A percentile compares a stretch with the other conserved stretches of the same genome.
Evolutionary conservation across 768 basidiomycete genomes (phyloP).

Genomic region (Amanita pseudoporphyria): DNA sequence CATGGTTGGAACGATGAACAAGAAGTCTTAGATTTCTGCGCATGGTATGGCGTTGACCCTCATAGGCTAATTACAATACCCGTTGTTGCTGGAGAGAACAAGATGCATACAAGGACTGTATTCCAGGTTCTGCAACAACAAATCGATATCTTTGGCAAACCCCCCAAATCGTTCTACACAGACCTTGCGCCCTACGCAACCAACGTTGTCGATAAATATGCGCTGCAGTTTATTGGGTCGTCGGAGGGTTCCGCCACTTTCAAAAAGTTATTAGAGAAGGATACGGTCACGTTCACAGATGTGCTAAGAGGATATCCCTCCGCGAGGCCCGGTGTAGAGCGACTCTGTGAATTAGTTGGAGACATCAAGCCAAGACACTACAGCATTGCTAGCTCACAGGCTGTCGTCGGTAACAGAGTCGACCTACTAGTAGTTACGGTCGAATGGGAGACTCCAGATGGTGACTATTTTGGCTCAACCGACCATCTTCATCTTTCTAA

Average conservation of each 20-base stretch:
- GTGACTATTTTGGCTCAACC: slow-evolving; percentile 33
- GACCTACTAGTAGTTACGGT: slow-evolving; percentile 95
- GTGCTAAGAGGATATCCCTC: slow-evolving; percentile 67
- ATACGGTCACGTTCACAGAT: slow-evolving; percentile 91
- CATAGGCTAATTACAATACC: slow-evolving; percentile 76
- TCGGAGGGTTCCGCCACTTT: slow-evolving; percentile 87
- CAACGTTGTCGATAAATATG: slow-evolving; percentile 56
- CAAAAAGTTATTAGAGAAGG: slow-evolving; percentile 93
- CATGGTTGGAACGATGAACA: slow-evolving; percentile 95
- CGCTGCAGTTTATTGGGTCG: slow-evolving; percentile 86
- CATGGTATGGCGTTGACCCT: slow-evolving; percentile 86
- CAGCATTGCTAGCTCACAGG: slow-evolving; percentile 94
- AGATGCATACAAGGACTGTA: slow-evolving; percentile 86
- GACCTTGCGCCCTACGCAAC: slow-evolving; percentile 75
- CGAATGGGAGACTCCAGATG: slow-evolving; percentile 82
- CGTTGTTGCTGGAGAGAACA: slow-evolving; percentile 49
- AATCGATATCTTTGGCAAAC: slow-evolving; percentile 91
- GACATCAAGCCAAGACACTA: slow-evolving; percentile 98
- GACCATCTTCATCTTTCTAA: slow-evolving; percentile 4
- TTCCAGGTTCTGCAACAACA: slow-evolving; percentile 96
- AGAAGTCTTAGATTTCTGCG: slow-evolving; percentile 84
- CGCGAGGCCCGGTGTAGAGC: slow-evolving; percentile 76
- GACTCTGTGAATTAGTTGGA: slow-evolving; percentile 79
- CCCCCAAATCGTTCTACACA: slow-evolving; percentile 92
- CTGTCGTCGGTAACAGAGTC: slow-evolving; percentile 89